Evolutionary conservation across 352 stramenopile species (phyloP).

Genomic region (Pythium rhizo-oryzae): DNA sequence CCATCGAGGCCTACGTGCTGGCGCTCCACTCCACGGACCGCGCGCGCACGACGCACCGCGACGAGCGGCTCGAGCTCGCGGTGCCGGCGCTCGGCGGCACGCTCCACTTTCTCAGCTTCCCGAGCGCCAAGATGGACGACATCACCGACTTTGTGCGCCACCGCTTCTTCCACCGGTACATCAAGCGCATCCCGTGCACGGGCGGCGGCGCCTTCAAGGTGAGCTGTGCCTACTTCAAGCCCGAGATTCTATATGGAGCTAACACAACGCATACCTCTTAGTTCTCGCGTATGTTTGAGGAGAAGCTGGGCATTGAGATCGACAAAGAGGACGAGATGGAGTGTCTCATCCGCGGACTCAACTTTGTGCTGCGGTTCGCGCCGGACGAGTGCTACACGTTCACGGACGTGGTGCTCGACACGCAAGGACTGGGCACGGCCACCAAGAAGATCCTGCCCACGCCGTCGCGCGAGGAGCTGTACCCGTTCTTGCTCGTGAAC

Average conservation of each 20-base stretch:
- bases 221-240: neutral
- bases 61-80: constrained; percentile 65
- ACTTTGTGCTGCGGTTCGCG: constrained; percentile 94
- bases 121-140: constrained; percentile 68
- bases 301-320: constrained; percentile 92
- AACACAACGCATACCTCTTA: constrained; percentile 13
- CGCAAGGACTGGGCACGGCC: constrained; percentile 52
- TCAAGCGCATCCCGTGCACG: constrained; percentile 89
- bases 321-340: constrained; percentile 97
- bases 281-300: constrained; percentile 84
- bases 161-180: constrained; percentile 90
- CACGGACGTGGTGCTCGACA: constrained; percentile 72
- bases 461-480: constrained; percentile 57
- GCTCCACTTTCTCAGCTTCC: constrained; percentile 94
- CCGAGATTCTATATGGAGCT: too few species aligned
- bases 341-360: constrained; percentile 95
- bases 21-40: constrained; percentile 43
- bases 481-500: constrained; percentile 97
- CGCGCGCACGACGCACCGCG: constrained; percentile 42
- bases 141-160: constrained; percentile 71
- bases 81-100: constrained; percentile 86
- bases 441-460: constrained; percentile 71
- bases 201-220: constrained; percentile 96
- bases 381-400: constrained; percentile 97
- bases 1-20: constrained; percentile 63